These are phyloP conservation scores for Dendrocalamus sinicus DNA, from an alignment of 176 grass and related monocot species.

Conservation along the genomic window DNA sequence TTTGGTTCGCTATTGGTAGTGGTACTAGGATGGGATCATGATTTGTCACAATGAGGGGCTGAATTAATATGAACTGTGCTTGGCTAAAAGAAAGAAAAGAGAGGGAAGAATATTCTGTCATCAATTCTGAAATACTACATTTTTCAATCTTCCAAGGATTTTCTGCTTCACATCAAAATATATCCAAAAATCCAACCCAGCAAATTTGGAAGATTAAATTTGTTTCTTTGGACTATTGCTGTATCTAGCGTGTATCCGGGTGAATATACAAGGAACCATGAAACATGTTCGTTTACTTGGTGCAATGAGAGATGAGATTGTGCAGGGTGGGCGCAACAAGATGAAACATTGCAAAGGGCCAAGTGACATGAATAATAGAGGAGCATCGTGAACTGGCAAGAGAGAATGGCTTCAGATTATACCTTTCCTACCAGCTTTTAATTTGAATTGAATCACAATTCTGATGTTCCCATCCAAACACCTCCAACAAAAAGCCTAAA, in stretches of 20 bases:
- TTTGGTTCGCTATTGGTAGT: conserved; percentile 14
- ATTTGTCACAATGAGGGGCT: neutral
- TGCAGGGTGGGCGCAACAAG: neutral
- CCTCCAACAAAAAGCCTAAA: neutral
- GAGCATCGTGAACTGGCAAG: neutral
- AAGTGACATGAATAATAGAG: conserved; percentile 5
- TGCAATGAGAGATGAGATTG: conserved; percentile 20
- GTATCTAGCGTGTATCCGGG: neutral
- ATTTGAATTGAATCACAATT: conserved; percentile 8
- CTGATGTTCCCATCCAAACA: conserved; percentile 27
- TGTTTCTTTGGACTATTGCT: conserved; percentile 26
- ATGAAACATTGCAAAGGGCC: neutral
- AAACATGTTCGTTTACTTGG: conserved; percentile 1
- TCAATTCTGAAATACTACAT: neutral
- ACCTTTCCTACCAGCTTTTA: neutral
- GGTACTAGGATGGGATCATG: conserved; percentile 5
- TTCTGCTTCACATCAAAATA: neutral
- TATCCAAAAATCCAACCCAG: neutral
- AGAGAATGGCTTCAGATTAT: neutral
- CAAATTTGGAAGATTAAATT: neutral
- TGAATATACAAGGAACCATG: neutral
- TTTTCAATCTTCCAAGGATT: neutral
- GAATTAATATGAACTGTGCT: conserved; percentile 3
- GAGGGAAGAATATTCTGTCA: neutral
- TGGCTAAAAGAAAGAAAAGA: conserved; percentile 4